Conservation (phyloP, 148 eudicot species). For the Fagopyrum homotropicum region DNA sequence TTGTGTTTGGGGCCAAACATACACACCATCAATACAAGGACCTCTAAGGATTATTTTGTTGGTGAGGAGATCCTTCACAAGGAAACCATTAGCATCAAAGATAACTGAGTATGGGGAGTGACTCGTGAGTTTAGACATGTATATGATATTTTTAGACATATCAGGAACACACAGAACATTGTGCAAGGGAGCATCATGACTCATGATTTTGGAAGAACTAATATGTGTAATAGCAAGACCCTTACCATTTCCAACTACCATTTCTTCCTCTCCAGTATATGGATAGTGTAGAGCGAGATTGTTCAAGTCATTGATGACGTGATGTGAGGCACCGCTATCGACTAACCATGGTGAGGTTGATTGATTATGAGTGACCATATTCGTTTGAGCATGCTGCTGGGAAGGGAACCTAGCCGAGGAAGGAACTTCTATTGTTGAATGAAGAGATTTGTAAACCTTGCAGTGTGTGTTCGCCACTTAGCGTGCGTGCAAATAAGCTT, state of each 20-base stretch:
- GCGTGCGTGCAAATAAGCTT: too few species aligned
- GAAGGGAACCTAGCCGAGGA: too few species aligned
- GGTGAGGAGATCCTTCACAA: background rate
- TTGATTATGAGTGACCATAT: too few species aligned
- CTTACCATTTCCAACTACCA: background rate
- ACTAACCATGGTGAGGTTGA: too few species aligned
- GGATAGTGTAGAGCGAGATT: background rate
- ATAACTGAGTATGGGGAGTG: background rate
- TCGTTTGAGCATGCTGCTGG: too few species aligned
- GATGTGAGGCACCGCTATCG: background rate
- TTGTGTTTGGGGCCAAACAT: background rate
- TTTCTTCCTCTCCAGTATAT: background rate
- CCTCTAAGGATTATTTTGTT: background rate
- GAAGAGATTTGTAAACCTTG: too few species aligned
- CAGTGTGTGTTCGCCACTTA: too few species aligned
- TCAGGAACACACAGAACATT: background rate
- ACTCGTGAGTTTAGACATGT: background rate
- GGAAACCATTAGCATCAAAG: background rate
- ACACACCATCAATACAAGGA: background rate
- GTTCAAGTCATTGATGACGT: background rate
- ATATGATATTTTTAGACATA: background rate
- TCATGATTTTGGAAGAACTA: background rate
- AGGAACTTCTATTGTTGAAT: too few species aligned
- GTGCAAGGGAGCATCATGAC: background rate
- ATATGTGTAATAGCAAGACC: background rate